Base-by-base conservation (phyloP, 441 rosid genomes). In the Dalechampia spathulata region DNA sequence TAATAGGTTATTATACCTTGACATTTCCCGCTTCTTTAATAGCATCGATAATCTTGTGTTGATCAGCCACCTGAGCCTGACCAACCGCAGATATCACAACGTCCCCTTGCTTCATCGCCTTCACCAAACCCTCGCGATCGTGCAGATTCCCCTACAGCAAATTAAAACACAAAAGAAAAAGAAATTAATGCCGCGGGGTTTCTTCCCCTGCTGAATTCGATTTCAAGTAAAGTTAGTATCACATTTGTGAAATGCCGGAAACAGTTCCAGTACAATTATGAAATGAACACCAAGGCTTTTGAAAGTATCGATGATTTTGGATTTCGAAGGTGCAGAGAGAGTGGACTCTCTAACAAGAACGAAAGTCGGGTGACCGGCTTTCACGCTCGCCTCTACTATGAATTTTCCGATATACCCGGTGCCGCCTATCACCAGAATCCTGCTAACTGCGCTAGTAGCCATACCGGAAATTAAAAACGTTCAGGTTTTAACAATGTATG, bases 21-120 rank as follows among this genome's bases (percentile, higher is more conserved):
- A 80, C 44, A 26, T 72, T 77, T 20, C 82, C 77, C n/a, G 78
- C 82, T 66, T 70, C 78, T 62, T 77, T 80, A 61, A 80, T 72
- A 27, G 85, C 82, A 28, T 65, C 61, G 5, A 75, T 68, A 36
- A 80, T 61, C 70, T 72, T 80, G 16, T 2, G 58, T 55, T 70
- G 85, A 58, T 70, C 75, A 2, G 52, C 63, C 16, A 68, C 7
- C 16, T 25, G 64, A 26, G 0, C 12, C 1, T 40, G 54, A 21
- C 78, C 75, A 0, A 72, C 66, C 0, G 80, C 17, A 0, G 80
- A 77, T 37, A 77, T 72, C 67, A 75, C 82, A 36, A 80, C 75
- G 23, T 80, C 82, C 12, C 72, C 80, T 30, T 58, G 71, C 62
- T 68, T 68, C 0, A 80, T 61, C 2, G 73, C 85, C 32, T 56